Evolutionary conservation across 2,329 filamentous ascomycete genomes (phyloP).

Genomic region (Stagonosporopsis chrysanthemi): DNA sequence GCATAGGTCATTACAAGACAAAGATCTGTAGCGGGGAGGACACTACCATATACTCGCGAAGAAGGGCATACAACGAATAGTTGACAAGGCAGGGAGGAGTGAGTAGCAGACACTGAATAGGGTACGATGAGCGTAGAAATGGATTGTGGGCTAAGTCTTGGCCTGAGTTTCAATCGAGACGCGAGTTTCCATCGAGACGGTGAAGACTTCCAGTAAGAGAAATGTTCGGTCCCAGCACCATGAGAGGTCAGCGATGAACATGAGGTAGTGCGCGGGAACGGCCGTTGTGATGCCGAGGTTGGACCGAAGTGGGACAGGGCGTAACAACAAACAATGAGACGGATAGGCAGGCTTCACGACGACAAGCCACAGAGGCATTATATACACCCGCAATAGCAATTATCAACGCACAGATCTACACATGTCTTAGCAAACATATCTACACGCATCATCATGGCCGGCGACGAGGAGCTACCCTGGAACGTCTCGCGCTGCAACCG

Average conservation of each 20-base stretch:
- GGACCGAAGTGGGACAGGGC: background rate
- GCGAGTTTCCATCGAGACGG: background rate
- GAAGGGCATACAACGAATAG: no score
- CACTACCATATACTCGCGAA: background rate
- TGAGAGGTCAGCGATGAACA: conserved; percentile 8
- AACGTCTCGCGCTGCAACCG: conserved; percentile 54
- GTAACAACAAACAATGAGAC: conserved; percentile 17
- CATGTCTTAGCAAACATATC: conserved; percentile 16
- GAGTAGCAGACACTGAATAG: no score
- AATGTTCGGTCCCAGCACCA: background rate
- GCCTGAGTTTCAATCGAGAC: no score
- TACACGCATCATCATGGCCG: conserved; percentile 36
- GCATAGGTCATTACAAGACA: background rate
- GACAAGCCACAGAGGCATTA: conserved; percentile 4
- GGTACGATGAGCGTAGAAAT: no score
- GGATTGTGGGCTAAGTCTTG: no score
- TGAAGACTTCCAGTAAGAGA: background rate
- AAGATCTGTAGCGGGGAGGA: no score
- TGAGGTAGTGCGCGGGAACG: background rate
- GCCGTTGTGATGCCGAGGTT: conserved; percentile 6
- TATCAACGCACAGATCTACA: background rate
- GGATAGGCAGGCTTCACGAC: background rate
- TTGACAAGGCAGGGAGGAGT: no score
- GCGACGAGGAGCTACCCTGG: conserved; percentile 48
- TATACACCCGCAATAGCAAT: background rate